A percentile compares a stretch with the other conserved stretches of the same genome.
Evolutionary conservation across 176 grass and related monocot genomes (phyloP).

Genomic region (Puccinellia tenuiflora): DNA sequence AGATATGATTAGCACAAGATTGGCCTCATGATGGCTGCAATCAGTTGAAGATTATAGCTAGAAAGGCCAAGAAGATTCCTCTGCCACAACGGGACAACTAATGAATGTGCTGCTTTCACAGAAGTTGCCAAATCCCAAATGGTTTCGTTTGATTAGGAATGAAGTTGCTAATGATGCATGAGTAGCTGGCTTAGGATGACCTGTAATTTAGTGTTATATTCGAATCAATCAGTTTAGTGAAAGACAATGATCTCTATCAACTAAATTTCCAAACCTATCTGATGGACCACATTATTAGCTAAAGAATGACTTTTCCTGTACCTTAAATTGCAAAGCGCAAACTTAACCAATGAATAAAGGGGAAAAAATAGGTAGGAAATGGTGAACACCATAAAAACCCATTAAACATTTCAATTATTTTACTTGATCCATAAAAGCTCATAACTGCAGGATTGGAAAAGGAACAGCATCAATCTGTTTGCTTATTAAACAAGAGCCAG

Average conservation of each 20-base stretch:
- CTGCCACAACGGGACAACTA: slow-evolving; percentile 37
- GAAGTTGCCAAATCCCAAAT: slow-evolving; percentile 54
- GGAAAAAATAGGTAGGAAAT: background rate
- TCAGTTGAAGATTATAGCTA: slow-evolving; percentile 25
- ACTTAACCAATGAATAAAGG: background rate
- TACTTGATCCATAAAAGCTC: background rate
- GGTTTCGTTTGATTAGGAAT: slow-evolving; percentile 30
- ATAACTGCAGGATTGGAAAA: background rate
- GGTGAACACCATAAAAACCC: background rate
- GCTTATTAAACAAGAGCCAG: background rate
- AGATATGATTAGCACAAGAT: slow-evolving; percentile 41
- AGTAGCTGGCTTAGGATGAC: slow-evolving; percentile 25
- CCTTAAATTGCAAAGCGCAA: background rate
- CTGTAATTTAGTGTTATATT: slow-evolving; percentile 28
- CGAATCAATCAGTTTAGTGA: slow-evolving; percentile 31
- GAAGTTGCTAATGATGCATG: slow-evolving; percentile 35
- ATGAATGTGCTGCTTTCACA: slow-evolving; percentile 31
- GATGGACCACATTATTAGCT: slow-evolving; percentile 25
- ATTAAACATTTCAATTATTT: slow-evolving; percentile 1
- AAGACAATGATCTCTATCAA: slow-evolving; percentile 39
- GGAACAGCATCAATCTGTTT: background rate
- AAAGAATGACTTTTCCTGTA: slow-evolving; percentile 21
- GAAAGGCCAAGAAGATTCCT: slow-evolving; percentile 34
- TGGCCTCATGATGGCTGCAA: slow-evolving; percentile 38
- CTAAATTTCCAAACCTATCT: slow-evolving; percentile 22